phyloP scores from a whole-genome alignment of 805 yeast species.

The Kodamaea neixiangensis region DNA sequence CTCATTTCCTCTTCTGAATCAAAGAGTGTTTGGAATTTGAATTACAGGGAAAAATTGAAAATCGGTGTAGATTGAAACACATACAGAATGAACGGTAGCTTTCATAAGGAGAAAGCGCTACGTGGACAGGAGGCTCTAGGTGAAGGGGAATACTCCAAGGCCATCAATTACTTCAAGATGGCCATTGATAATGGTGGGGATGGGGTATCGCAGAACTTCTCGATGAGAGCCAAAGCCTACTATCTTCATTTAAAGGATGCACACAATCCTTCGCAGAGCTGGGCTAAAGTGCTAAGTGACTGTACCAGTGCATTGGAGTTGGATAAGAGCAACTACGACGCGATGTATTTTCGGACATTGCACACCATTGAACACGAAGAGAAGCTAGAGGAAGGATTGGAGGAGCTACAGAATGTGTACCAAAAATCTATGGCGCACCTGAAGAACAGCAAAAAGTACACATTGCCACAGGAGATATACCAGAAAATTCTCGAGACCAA shows the following conservation, averaged over 20 bases:
- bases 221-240: constrained; percentile 18
- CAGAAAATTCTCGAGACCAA: constrained; percentile 13
- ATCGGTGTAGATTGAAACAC: background rate
- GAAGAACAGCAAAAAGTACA: constrained; percentile 14
- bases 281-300: constrained; percentile 18
- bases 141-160: constrained; percentile 15
- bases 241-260: constrained; percentile 7
- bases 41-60: background rate
- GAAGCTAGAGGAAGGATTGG: constrained; percentile 13
- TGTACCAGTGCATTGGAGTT: constrained; percentile 15
- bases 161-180: constrained; percentile 19
- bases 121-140: constrained; percentile 12
- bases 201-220: constrained; percentile 10
- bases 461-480: constrained; percentile 19
- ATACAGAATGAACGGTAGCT: constrained; percentile 8
- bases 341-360: constrained; percentile 15
- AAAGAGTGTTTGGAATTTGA: background rate
- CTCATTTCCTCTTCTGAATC: constrained; percentile 1
- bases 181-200: constrained; percentile 16
- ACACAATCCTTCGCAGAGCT: constrained; percentile 10
- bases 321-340: constrained; percentile 19
- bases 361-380: constrained; percentile 10
- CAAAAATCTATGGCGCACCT: constrained; percentile 14
- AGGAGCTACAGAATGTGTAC: constrained; percentile 15
- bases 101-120: constrained; percentile 7